Evolutionary conservation across 148 eudicot species (phyloP).

Genomic region (Chenopodium album): DNA sequence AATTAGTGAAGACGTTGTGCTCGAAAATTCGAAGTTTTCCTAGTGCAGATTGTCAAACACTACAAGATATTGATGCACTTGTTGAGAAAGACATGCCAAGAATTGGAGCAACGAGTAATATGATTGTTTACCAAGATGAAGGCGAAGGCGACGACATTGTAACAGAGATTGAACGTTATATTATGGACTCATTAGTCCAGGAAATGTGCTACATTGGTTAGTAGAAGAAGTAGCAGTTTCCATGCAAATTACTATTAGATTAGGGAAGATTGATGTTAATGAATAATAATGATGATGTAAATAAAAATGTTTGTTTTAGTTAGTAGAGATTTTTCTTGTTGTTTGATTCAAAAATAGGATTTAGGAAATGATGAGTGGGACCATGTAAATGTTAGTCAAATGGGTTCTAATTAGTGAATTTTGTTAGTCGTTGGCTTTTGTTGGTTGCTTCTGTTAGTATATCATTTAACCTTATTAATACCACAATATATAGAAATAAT

Average conservation of each 20-base stretch:
- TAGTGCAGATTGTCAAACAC: conserved; percentile 49
- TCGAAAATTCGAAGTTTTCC: conserved; percentile 44
- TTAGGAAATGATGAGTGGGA: conserved; percentile 23
- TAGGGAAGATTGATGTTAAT: neutral
- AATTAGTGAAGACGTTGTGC: conserved; percentile 45
- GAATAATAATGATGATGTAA: conserved; percentile 1
- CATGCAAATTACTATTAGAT: conserved; percentile 10
- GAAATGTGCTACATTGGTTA: conserved; percentile 33
- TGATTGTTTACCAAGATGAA: conserved; percentile 46
- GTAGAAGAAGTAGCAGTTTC: neutral
- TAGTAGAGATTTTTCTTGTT: conserved; percentile 10
- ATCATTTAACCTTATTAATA: neutral
- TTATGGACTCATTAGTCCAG: conserved; percentile 48
- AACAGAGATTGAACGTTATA: conserved; percentile 50
- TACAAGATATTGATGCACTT: conserved; percentile 74
- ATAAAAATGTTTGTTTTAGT: neutral
- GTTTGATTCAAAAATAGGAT: conserved; percentile 7
- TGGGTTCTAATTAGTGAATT: conserved; percentile 20
- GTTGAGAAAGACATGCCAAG: conserved; percentile 50
- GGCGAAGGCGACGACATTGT: conserved; percentile 51
- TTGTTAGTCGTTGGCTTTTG: conserved; percentile 8
- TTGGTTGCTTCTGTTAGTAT: conserved; percentile 11
- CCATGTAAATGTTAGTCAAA: conserved; percentile 26
- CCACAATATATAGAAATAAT: conserved; percentile 3
- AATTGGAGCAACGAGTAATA: conserved; percentile 7